Evolutionary conservation across 306 rosid genomes (phyloP).

Genomic region (Pterocarpus santalinus): DNA sequence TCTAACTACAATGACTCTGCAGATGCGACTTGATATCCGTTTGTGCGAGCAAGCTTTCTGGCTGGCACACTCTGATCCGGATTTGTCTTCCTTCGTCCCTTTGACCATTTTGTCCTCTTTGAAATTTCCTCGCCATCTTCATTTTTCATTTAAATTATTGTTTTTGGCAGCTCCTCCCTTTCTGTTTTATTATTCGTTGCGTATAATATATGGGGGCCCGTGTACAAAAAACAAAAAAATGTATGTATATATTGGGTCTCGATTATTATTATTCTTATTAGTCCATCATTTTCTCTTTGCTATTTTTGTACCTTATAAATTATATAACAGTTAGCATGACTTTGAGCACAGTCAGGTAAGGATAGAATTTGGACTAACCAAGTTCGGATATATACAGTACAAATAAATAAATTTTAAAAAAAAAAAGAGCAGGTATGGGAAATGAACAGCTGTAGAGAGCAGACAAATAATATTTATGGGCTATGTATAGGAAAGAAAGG

Average conservation of each 20-base stretch:
- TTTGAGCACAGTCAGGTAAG: conserved; percentile 18
- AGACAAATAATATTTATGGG: not conserved
- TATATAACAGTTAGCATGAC: conserved; percentile 14
- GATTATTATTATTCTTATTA: not conserved
- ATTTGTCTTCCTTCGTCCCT: conserved; percentile 48
- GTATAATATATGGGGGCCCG: not conserved
- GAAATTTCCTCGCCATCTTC: conserved; percentile 43
- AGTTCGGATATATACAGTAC: conserved; percentile 2
- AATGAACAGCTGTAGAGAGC: conserved; percentile 34
- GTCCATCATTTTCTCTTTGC: conserved; percentile 26
- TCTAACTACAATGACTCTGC: conserved; percentile 42
- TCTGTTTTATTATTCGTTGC: not conserved
- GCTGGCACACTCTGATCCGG: conserved; percentile 36
- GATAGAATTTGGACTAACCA: conserved; percentile 18
- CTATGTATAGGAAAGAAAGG: conserved; percentile 19
- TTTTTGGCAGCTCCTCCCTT: not conserved
- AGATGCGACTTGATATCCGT: conserved; percentile 40
- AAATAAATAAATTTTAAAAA: conserved; percentile 10
- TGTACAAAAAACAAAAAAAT: too few species aligned
- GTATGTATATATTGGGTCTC: too few species aligned
- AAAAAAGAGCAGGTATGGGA: conserved; percentile 3
- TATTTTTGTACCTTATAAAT: not conserved
- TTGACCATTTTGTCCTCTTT: conserved; percentile 54
- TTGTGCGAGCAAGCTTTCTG: conserved; percentile 46
- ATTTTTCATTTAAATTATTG: not conserved